These are phyloP conservation scores for Paragyromitra xinjiangensis DNA, from an alignment of 495 filamentous ascomycete genomes.

Conservation along the genomic window DNA sequence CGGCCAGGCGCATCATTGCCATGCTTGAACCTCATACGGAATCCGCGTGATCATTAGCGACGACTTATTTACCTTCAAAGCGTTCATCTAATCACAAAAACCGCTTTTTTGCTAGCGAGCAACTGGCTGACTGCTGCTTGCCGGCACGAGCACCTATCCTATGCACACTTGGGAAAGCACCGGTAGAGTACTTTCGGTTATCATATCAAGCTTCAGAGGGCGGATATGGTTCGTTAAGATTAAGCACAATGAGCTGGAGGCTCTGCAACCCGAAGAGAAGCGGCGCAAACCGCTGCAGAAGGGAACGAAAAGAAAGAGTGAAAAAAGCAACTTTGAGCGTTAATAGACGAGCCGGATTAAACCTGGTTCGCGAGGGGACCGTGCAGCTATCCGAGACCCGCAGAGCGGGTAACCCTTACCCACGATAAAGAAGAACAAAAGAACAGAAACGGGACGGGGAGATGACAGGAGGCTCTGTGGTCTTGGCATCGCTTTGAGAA, in stretches of 20 bases:
- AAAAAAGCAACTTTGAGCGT: background rate
- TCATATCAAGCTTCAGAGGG: constrained; percentile 8
- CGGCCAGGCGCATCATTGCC: constrained; percentile 4
- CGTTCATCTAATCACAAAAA: background rate
- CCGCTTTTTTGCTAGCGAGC: background rate
- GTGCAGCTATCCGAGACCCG: background rate
- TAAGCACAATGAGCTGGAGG: constrained; percentile 39
- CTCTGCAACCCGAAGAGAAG: constrained; percentile 53
- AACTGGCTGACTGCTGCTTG: background rate
- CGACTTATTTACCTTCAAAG: background rate
- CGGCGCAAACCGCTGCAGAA: constrained; percentile 35
- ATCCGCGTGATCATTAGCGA: constrained; percentile 18
- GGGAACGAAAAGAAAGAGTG: background rate
- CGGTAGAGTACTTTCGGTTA: constrained; percentile 5
- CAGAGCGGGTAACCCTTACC: background rate
- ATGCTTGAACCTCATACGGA: constrained; percentile 11
- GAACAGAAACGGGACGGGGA: background rate
- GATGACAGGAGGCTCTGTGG: constrained; percentile 6
- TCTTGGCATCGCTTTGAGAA: background rate
- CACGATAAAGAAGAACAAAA: background rate
- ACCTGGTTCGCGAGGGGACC: constrained; percentile 8
- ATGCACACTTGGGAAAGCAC: background rate
- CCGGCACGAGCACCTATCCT: background rate
- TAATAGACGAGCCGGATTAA: background rate
- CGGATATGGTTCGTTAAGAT: constrained; percentile 2